Percentiles rank a stretch among this genome's conserved stretches.
Evolutionary conservation across 2,329 filamentous ascomycete species (phyloP).

Genomic region (Trichoderma guizhouense): DNA sequence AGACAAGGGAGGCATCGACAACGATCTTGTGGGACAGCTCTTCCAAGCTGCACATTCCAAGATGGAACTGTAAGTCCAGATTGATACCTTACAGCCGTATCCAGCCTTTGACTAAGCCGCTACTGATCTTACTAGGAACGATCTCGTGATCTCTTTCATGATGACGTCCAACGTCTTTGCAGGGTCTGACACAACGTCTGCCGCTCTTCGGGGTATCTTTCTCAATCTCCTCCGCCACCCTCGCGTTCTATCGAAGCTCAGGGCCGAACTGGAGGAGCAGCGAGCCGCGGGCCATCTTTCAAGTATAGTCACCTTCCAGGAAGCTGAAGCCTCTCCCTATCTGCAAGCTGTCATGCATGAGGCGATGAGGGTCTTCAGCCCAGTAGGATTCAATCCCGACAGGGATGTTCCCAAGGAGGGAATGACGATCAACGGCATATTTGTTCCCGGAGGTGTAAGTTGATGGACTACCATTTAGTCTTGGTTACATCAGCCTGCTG

Average conservation of each 20-base stretch:
- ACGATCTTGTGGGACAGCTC: not conserved
- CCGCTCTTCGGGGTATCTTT: not conserved
- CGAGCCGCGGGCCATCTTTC: not conserved
- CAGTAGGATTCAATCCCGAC: not conserved
- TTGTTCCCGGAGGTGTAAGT: not conserved
- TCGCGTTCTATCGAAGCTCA: not conserved
- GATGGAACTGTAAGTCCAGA: not conserved
- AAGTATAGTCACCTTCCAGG: not conserved
- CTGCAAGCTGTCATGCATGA: not conserved
- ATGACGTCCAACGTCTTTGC: not conserved
- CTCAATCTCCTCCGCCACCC: not conserved
- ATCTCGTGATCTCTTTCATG: not conserved
- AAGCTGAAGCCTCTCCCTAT: not conserved
- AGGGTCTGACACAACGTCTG: not conserved
- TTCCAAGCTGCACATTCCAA: not conserved
- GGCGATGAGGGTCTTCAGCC: not conserved
- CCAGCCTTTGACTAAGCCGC: not conserved
- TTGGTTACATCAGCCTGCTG: not conserved
- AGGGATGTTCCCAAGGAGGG: not conserved
- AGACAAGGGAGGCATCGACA: not conserved
- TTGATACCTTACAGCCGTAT: not conserved
- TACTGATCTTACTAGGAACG: not conserved
- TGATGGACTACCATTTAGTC: not conserved
- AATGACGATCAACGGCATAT: too few species aligned
- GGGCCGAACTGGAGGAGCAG: not conserved